Percentiles rank a stretch among this genome's conserved stretches.
Conservation (phyloP, 1,139 yeast genomes). For the Cylindricascospora bacillispora region DNA sequence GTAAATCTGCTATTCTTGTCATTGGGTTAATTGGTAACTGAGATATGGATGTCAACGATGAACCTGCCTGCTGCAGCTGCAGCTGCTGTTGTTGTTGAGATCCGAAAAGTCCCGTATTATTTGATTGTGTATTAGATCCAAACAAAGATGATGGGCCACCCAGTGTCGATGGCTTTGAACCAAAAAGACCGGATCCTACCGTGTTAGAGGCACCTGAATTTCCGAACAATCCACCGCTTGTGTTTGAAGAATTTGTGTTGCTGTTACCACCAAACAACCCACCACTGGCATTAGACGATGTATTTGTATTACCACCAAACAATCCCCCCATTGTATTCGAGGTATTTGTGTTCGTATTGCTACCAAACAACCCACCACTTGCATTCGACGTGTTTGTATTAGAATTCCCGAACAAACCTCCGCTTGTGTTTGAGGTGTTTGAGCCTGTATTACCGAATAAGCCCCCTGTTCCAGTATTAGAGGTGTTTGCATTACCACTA, state of each 20-base stretch:
- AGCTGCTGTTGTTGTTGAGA: constrained; percentile 27
- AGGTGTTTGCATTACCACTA: constrained; percentile 13
- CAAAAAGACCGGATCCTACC: constrained; percentile 3
- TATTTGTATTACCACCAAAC: constrained; percentile 24
- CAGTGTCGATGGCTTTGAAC: constrained; percentile 1
- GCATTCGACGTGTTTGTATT: constrained; percentile 12
- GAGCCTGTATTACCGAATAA: constrained; percentile 23
- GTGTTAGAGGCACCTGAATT: constrained; percentile 9
- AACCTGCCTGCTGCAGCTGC: constrained; percentile 29
- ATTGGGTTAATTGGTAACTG: constrained; percentile 57
- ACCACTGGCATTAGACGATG: constrained; percentile 22
- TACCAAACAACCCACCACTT: constrained; percentile 30
- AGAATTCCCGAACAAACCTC: constrained; percentile 14
- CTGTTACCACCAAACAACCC: constrained; percentile 27
- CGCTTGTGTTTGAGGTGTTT: constrained; percentile 6
- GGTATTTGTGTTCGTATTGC: constrained; percentile 15
- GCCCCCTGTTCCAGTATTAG: constrained; percentile 25
- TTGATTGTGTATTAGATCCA: not conserved
- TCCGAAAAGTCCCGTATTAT: constrained; percentile 7
- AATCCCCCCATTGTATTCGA: constrained; percentile 9
- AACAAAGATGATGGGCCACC: constrained; percentile 2
- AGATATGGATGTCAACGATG: constrained; percentile 22
- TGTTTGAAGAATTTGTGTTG: constrained; percentile 12
- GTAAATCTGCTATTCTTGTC: constrained; percentile 79
- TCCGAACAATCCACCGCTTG: constrained; percentile 9